Conservation (phyloP, 345 rosid species). For the Lumnitzera racemosa region DNA sequence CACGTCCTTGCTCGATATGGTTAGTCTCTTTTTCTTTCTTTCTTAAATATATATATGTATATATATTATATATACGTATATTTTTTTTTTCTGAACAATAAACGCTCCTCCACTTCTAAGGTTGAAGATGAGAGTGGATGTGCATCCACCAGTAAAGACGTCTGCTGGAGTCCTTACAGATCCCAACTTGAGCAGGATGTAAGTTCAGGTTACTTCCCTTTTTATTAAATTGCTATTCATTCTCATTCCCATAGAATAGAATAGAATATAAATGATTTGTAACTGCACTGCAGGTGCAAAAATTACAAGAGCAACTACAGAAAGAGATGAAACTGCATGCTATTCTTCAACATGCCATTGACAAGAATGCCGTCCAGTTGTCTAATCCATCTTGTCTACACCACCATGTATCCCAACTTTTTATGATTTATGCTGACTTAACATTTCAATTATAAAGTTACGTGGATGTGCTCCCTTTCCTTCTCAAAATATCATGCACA, state of each 20-base stretch:
- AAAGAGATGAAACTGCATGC: slow-evolving; percentile 63
- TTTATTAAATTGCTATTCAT: no score
- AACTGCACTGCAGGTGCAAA: slow-evolving; percentile 39
- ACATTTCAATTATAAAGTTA: no score
- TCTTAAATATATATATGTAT: no score
- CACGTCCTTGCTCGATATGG: no score
- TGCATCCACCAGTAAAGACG: slow-evolving; percentile 21
- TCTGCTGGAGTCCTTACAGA: slow-evolving; percentile 32
- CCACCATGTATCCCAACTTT: slow-evolving; percentile 33
- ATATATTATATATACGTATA: no score
- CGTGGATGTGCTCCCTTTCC: no score
- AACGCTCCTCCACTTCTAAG: not conserved
- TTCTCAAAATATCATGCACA: no score
- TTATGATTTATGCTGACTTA: no score
- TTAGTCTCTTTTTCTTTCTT: no score
- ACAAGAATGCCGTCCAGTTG: slow-evolving; percentile 42
- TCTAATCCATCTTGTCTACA: slow-evolving; percentile 44
- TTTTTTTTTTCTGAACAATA: no score
- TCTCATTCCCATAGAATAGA: no score
- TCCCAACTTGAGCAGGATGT: slow-evolving; percentile 81
- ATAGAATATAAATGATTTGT: no score
- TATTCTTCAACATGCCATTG: slow-evolving; percentile 43
- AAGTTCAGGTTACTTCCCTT: slow-evolving; percentile 16
- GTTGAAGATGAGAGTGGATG: slow-evolving; percentile 24
- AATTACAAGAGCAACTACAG: slow-evolving; percentile 57